Base-by-base conservation (phyloP, 345 rosid genomes). In the Euphorbia pulcherrima region DNA sequence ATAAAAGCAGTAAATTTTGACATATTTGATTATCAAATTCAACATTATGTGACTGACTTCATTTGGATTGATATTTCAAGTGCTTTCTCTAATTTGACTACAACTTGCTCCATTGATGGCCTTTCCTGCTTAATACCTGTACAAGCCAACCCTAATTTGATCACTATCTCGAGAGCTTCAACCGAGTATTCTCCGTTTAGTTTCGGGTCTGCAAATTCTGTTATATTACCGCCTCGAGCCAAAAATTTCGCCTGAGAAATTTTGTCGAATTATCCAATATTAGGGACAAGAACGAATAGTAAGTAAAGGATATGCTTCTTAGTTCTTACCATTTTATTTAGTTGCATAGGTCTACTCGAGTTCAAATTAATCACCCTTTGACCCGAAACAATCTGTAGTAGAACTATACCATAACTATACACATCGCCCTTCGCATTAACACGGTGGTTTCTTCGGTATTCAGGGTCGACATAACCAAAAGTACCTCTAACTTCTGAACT, bases 401-500 rank as follows among this genome's bases (percentile, higher is more conserved):
- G 81, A 6, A 87, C 89, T 5, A 84, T 80, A 28, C 89, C 87
- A 1, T 84, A 83, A 64, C 88, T 87, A 62, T 87, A 84, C 29
- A 83, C 87, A 67, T 83, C 85, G 0, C 87, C 89, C 2, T 76
- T 78, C 14, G 87, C 83, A 66, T 84, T 79, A 21, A 87, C 92
- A 9, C 26, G 84, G 69, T 54, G 86, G 71, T 84, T 87, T 58
- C 74, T 75, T 66, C 77, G 74, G 68, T 84, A 87, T 65, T 83
- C 88, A 24, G 86, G 87, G 71, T 87, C 86, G 9, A 87, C 87
- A 57, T 83, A 83, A 23, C 87, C 89, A n/a, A 84, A 83, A 23
- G 87, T 87, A 28, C 92, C 88, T 68, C 89, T 72, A 51, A 87
- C 86, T 80, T 84, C 87, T 60, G 89, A 83, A 73, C 84, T 84